Evolutionary conservation across 2,329 filamentous ascomycete genomes (phyloP).

Genomic region (Colletotrichum shisoi): DNA sequence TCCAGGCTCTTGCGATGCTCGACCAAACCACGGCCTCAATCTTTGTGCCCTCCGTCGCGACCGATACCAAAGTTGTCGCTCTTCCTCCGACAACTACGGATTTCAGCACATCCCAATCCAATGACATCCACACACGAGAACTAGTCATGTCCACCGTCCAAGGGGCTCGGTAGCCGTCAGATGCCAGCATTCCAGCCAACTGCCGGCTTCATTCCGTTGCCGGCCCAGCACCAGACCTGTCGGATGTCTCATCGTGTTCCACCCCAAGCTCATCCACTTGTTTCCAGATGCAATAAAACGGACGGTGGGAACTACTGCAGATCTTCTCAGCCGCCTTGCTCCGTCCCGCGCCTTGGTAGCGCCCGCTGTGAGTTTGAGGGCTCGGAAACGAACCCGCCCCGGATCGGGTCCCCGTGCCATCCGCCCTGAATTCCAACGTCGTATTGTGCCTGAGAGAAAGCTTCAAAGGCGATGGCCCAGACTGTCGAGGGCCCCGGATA

Average conservation of each 20-base stretch:
- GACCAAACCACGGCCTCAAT: conserved; percentile 3
- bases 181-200: background rate
- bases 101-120: conserved; percentile 16
- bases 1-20: background rate
- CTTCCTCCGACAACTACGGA: background rate
- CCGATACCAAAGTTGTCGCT: background rate
- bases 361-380: conserved; percentile 1
- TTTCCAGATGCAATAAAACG: background rate
- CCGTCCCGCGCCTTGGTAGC: conserved; percentile 7
- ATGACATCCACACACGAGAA: conserved; percentile 1
- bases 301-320: background rate
- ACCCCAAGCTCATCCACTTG: background rate
- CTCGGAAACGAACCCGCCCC: background rate
- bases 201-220: background rate
- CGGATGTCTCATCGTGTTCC: conserved; percentile 19
- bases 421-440: conserved; percentile 20
- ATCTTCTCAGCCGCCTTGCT: background rate
- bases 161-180: conserved; percentile 10
- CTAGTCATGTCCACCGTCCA: background rate
- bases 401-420: background rate
- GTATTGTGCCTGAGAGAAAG: conserved; percentile 7
- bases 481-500: conserved; percentile 16
- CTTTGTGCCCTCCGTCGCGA: background rate
- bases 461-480: background rate
- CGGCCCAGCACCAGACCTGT: background rate